Percentiles rank a stretch among this genome's conserved stretches.
Evolutionary conservation across 306 rosid species (phyloP).

Genomic region (Herpetospermum pedunculosum): DNA sequence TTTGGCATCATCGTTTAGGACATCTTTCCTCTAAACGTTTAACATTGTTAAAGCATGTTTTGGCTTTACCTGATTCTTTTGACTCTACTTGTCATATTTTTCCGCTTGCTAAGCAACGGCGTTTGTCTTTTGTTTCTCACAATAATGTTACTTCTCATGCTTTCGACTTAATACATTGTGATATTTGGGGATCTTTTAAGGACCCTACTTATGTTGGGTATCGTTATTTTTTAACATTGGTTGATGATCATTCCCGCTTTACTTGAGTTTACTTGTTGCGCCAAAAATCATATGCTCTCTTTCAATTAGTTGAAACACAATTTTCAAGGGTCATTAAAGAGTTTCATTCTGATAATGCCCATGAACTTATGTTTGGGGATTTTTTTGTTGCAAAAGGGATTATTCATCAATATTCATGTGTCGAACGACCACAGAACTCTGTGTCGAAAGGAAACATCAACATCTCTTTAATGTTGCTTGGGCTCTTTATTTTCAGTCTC

Average conservation of each 20-base stretch:
- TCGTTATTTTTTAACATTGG: background rate
- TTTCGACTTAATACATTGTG: background rate
- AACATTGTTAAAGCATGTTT: background rate
- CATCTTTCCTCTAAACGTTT: background rate
- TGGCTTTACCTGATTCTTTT: background rate
- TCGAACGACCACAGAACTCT: background rate
- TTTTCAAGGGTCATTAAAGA: no score
- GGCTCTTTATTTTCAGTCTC: background rate
- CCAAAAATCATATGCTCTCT: no score
- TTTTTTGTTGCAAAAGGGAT: background rate
- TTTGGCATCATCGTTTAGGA: background rate
- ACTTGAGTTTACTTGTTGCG: no score
- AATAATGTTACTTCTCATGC: background rate
- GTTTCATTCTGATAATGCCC: no score
- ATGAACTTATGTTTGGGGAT: no score
- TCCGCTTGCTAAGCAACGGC: background rate
- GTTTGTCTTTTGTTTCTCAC: background rate
- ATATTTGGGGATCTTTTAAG: no score
- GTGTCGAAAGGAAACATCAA: background rate
- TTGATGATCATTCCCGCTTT: slow-evolving; percentile 18
- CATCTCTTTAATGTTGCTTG: background rate
- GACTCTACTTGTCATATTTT: background rate
- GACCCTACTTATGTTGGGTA: background rate
- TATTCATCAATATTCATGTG: background rate
- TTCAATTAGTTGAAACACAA: no score